Conservation (phyloP, 768 basidiomycete species). For the Kwoniella sp. region DNA sequence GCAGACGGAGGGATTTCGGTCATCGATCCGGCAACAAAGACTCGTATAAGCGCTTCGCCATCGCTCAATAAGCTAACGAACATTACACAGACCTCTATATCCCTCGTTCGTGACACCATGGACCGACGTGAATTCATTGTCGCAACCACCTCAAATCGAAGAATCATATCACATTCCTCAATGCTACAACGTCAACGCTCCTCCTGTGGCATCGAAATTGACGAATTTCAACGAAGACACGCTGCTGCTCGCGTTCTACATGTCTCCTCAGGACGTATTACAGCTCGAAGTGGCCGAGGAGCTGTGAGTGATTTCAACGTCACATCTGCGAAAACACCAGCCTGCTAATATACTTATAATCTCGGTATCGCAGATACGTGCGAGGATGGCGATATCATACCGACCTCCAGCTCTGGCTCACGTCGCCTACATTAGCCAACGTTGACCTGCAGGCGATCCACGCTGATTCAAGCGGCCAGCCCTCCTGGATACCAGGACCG, state of each 20-base stretch:
- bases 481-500: conserved; percentile 76
- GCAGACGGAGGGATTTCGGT: neutral
- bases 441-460: conserved; percentile 15
- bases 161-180: conserved; percentile 87
- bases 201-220: conserved; percentile 64
- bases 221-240: conserved; percentile 85
- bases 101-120: conserved; percentile 95
- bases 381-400: conserved; percentile 98
- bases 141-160: conserved; percentile 63
- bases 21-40: neutral
- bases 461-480: conserved; percentile 33
- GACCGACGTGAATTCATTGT: conserved; percentile 73
- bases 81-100: conserved; percentile 72
- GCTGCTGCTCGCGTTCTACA: conserved; percentile 97
- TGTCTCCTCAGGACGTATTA: conserved; percentile 83
- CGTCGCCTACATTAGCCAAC: conserved; percentile 68
- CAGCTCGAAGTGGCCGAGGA: conserved; percentile 90
- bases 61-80: conserved; percentile 10
- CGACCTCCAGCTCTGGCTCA: conserved; percentile 81
- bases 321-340: too few species aligned
- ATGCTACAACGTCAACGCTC: conserved; percentile 90
- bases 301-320: conserved; percentile 64
- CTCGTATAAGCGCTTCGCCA: too few species aligned
- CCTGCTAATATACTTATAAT: too few species aligned
- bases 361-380: conserved; percentile 66